Conservation (phyloP, 352 stramenopile genomes). For the Globisporangium apiculatum region DNA sequence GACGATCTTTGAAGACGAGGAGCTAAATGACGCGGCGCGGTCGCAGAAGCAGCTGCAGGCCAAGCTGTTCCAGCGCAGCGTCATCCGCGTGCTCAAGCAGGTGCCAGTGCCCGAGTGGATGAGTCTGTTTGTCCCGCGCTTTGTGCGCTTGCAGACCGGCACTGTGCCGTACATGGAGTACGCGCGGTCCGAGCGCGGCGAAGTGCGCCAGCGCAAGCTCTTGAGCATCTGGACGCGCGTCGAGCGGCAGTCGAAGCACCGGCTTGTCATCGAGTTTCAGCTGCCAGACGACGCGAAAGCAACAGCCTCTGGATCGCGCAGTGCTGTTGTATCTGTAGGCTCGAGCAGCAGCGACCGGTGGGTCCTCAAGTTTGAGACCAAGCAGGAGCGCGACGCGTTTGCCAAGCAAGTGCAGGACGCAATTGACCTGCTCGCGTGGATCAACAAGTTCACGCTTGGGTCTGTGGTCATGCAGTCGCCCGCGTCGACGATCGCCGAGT, state of each 20-base stretch:
- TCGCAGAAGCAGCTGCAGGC: conserved; percentile 39
- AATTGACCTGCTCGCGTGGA: conserved; percentile 56
- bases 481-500: conserved; percentile 53
- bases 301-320: conserved; percentile 11
- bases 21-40: conserved; percentile 11
- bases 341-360: conserved; percentile 35
- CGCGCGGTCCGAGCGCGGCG: conserved; percentile 37
- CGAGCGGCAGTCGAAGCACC: conserved; percentile 61
- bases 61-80: conserved; percentile 39
- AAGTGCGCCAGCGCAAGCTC: conserved; percentile 55
- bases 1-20: conserved; percentile 26
- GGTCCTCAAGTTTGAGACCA: conserved; percentile 69
- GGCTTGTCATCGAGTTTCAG: conserved; percentile 60
- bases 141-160: conserved; percentile 54
- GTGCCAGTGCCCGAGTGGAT: conserved; percentile 61
- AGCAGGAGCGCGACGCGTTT: conserved; percentile 56
- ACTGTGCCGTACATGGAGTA: conserved; percentile 64
- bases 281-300: conserved; percentile 21
- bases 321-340: background rate
- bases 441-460: conserved; percentile 63
- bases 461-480: conserved; percentile 46
- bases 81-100: conserved; percentile 59
- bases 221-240: conserved; percentile 50
- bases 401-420: conserved; percentile 60
- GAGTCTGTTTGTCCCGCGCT: conserved; percentile 65